Percentiles rank a stretch among this genome's conserved stretches.
These are phyloP conservation scores for Alternaria sp. DNA, from an alignment of 2,329 filamentous ascomycete genomes.

Conservation along the genomic window DNA sequence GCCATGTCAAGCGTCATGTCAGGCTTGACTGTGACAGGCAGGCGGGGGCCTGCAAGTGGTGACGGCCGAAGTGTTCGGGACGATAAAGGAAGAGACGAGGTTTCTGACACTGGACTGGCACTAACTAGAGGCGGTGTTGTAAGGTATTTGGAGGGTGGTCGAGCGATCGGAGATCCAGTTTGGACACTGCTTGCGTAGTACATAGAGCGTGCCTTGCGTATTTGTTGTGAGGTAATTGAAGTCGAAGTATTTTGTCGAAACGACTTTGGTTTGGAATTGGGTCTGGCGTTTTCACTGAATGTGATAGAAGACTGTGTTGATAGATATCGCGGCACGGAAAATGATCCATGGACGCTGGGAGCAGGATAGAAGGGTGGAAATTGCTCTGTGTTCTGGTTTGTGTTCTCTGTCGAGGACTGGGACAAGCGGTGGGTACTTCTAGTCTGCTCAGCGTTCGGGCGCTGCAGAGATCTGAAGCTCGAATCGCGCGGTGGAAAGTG, in stretches of 20 bases:
- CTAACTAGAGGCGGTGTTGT: constrained; percentile 30
- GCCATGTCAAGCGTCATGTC: constrained; percentile 43
- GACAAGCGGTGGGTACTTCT: constrained; percentile 20
- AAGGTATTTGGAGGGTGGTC: constrained; percentile 45
- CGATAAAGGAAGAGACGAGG: constrained; percentile 1
- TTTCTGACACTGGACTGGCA: constrained; percentile 14
- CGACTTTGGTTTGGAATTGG: constrained; percentile 36
- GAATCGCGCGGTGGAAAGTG: constrained; percentile 48
- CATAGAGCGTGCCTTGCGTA: constrained; percentile 50
- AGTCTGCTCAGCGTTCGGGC: constrained; percentile 20
- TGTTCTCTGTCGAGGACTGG: constrained; percentile 16
- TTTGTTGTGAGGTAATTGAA: constrained; percentile 44
- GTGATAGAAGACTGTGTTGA: constrained; percentile 33
- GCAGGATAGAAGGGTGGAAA: constrained; percentile 31
- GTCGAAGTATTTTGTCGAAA: constrained; percentile 35
- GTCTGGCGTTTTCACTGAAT: constrained; percentile 36
- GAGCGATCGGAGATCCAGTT: constrained; percentile 47
- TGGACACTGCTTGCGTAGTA: constrained; percentile 51
- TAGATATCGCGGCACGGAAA: constrained; percentile 20
- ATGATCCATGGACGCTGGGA: constrained; percentile 15
- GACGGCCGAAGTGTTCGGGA: constrained; percentile 23
- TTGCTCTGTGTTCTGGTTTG: constrained; percentile 24
- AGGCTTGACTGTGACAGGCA: constrained; percentile 35
- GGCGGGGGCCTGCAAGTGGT: constrained; percentile 31
- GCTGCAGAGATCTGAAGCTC: constrained; percentile 36